Conservation (phyloP, 176 grass and related monocot genomes). For the Hsuehochloa calcarea region DNA sequence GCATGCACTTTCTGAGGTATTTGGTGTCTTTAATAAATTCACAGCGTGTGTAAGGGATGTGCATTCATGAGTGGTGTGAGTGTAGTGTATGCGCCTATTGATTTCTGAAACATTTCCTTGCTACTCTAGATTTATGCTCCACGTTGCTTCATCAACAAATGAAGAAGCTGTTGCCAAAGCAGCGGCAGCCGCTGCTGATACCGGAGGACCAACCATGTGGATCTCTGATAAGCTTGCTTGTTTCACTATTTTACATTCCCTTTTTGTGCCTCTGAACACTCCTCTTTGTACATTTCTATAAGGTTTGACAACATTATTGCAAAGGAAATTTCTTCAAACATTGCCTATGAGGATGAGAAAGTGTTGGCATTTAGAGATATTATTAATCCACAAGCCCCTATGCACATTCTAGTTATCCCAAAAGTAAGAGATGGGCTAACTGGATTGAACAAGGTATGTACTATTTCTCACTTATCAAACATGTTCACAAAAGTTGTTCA, state of each 20-base stretch:
- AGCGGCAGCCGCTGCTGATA: constrained; percentile 47
- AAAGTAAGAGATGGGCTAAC: constrained; percentile 79
- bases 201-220: constrained; percentile 74
- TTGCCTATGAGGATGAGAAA: constrained; percentile 91
- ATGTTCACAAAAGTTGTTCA: not conserved
- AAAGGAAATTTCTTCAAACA: constrained; percentile 74
- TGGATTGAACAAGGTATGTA: constrained; percentile 59
- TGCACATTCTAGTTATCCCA: constrained; percentile 83
- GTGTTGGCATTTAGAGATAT: constrained; percentile 89
- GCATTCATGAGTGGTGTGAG: no score
- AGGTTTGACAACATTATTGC: constrained; percentile 98
- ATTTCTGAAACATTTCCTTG: not conserved
- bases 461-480: no score
- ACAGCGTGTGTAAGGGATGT: no score
- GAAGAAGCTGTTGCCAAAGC: constrained; percentile 78
- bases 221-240: not conserved
- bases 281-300: not conserved
- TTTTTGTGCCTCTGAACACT: constrained; percentile 11
- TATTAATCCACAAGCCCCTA: constrained; percentile 85
- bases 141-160: constrained; percentile 62
- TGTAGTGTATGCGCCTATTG: no score
- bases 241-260: not conserved
- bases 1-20: no score
- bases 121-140: constrained; percentile 51
- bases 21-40: no score